Evolutionary conservation across 768 basidiomycete species (phyloP).

Genomic region (Boletus sp.): DNA sequence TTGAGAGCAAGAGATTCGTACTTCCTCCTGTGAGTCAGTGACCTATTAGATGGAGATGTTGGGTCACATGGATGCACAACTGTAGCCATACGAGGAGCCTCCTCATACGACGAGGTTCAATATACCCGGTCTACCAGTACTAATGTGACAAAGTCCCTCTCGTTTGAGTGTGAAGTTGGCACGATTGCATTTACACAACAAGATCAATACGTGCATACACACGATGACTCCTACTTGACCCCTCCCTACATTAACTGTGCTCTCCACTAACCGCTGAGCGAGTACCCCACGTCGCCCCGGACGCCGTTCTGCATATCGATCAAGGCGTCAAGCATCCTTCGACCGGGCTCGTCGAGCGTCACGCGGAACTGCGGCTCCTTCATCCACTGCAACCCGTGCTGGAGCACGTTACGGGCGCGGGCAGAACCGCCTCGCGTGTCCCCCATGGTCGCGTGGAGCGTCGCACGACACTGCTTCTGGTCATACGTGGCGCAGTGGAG

Average conservation of each 20-base stretch:
- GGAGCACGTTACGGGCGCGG: slow-evolving; percentile 71
- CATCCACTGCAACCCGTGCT: slow-evolving; percentile 76
- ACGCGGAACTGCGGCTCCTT: slow-evolving; percentile 47
- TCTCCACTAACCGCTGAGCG: slow-evolving; percentile 37
- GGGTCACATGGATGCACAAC: not conserved
- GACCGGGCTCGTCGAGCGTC: slow-evolving; percentile 45
- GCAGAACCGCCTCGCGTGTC: slow-evolving; percentile 57
- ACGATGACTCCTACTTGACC: too few relatives aligned
- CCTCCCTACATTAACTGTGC: not conserved
- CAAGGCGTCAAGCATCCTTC: slow-evolving; percentile 59
- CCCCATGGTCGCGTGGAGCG: slow-evolving; percentile 70
- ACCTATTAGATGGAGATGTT: not conserved
- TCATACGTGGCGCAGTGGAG: slow-evolving; percentile 72
- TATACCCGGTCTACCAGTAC: slow-evolving; percentile 7
- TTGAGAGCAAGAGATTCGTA: too few relatives aligned
- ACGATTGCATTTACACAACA: not conserved
- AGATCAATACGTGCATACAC: not conserved
- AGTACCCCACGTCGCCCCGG: slow-evolving; percentile 49
- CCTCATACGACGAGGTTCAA: not conserved
- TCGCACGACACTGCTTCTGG: slow-evolving; percentile 48
- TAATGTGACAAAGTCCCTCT: not conserved
- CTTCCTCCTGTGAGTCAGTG: too few relatives aligned
- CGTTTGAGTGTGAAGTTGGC: not conserved
- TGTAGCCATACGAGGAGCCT: too few relatives aligned
- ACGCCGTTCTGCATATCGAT: slow-evolving; percentile 48